Evolutionary conservation across 2,329 filamentous ascomycete species (phyloP).

Genomic region (Coniochaeta sp.): DNA sequence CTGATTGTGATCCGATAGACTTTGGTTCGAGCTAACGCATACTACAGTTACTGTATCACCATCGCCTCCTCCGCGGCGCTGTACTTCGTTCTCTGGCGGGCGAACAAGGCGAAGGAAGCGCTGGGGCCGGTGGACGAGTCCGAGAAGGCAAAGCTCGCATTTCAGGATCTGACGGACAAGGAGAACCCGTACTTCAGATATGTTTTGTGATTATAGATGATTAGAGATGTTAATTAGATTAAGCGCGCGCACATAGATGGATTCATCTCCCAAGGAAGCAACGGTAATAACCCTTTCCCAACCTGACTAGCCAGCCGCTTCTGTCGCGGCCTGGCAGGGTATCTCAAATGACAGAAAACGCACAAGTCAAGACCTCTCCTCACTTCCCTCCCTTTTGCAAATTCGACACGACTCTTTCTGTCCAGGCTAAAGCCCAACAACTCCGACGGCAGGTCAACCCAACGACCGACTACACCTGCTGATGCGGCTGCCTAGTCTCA

Average conservation of each 20-base stretch:
- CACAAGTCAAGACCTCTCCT: too few species aligned
- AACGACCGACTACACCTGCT: background rate
- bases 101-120: slow-evolving; percentile 46
- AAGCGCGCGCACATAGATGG: background rate
- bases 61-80: slow-evolving; percentile 49
- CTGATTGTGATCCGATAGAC: too few species aligned
- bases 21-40: too few species aligned
- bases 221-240: background rate
- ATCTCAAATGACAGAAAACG: background rate
- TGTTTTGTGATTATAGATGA: slow-evolving; percentile 29
- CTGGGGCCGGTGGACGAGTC: slow-evolving; percentile 44
- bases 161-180: slow-evolving; percentile 62
- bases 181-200: slow-evolving; percentile 64
- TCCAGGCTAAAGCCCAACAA: too few species aligned
- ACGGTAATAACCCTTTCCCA: background rate
- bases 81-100: slow-evolving; percentile 51
- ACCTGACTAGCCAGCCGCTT: background rate
- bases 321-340: background rate
- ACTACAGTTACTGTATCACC: slow-evolving; percentile 59
- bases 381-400: too few species aligned
- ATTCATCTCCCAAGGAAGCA: background rate
- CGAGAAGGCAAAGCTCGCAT: slow-evolving; percentile 58
- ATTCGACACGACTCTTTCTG: too few species aligned
- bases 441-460: too few species aligned
- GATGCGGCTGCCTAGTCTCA: background rate